Evolutionary conservation across 441 rosid species (phyloP), one percentile per base, ranked within the genome.

Genomic region (Rhodomyrtus psidioides): DNA sequence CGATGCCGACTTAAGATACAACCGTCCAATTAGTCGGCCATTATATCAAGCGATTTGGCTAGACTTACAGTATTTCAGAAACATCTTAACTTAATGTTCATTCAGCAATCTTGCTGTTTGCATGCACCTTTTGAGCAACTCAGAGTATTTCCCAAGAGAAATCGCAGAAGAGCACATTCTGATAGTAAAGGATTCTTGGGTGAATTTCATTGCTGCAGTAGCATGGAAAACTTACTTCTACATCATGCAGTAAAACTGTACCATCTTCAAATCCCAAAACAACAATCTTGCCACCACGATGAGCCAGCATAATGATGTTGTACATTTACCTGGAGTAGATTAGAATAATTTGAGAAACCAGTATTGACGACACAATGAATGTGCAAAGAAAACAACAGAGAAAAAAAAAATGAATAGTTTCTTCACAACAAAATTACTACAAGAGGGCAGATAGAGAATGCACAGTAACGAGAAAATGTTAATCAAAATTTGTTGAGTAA

Each of bases 261-360:
- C 99, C 98, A 86, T 97, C 97, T 88, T 96, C 98, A 2, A 94
- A 94, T 60, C 98, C 98, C 86, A 93, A 92, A 56, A 95, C 99
- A 85, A 95, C 90, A 21, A 95, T 97, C 88, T 95, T 97, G 81
- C 98, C 98, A 87, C 95, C 97, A 58, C 98, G 98, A 91, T 93
- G 53, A 6, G 95, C 98, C 98, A 97, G 76, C 97, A 94, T 86
- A 97, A 87, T 24, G 98, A 96, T 44, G 96, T 92, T 83, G 96
- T 91, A 57, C 92, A 79, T 90, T 91, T 93, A 85, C 98, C 98
- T 96, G 83, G 54, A 83, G 83, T 85, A 74, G 82, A 89, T 70
- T 89, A 58, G 7, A 76, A 54, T 27, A 19, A 85, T 74, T 82
- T 28, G 15, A 42, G 44, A 87, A 34, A 19, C 70, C 24, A 28